Evolutionary conservation across 2,329 filamentous ascomycete species (phyloP), one percentile per base, ranked within the genome.

Genomic region (Colletotrichum caudatum): DNA sequence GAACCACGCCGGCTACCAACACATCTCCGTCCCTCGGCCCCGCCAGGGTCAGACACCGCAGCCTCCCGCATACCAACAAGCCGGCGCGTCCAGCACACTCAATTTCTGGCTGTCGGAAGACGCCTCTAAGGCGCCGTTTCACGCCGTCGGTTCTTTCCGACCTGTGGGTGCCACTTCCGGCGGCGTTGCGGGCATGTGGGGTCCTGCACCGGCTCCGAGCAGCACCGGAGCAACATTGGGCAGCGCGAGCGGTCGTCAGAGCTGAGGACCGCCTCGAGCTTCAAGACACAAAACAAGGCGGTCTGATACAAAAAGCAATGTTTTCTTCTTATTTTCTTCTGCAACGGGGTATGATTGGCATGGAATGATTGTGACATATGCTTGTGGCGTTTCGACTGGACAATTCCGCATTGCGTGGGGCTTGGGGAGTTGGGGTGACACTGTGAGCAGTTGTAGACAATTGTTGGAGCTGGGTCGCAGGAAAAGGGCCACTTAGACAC

Each of bases 81-180:
- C 46, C 11, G 53, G 48, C 5, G 66, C 29, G 2, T 71, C 70
- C 1, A 48, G 18, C 2, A 6, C 16, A 18, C 66, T 72, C 26
- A 62, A 71, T n/a, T 16, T 16, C 56, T 72, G 70, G 70, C 57
- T 71, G 39, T 51, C 56, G 5, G 33, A 70, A 18, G 4, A 41
- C 26, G 20, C 54, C 1, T 44, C 56, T 0, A 20, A 44, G n/a
- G 60, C 41, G 18, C 60, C 70, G 44, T 72, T 61, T 35, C 39
- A 71, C 33, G 57, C 56, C 41, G 29, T 66, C 35, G 56, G 57
- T 20, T 35, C 41, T 5, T 72, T 60, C 54, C 59, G 46, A 16
- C 46, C 54, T 20, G n/a, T 2, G 16, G 6, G 23, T n/a, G 26
- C 64, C 26, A 23, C 44, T 33, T 54, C 65, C 58, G 65, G n/a